Evolutionary conservation across 2,329 filamentous ascomycete species (phyloP).

Genomic region (Colletotrichum shisoi): DNA sequence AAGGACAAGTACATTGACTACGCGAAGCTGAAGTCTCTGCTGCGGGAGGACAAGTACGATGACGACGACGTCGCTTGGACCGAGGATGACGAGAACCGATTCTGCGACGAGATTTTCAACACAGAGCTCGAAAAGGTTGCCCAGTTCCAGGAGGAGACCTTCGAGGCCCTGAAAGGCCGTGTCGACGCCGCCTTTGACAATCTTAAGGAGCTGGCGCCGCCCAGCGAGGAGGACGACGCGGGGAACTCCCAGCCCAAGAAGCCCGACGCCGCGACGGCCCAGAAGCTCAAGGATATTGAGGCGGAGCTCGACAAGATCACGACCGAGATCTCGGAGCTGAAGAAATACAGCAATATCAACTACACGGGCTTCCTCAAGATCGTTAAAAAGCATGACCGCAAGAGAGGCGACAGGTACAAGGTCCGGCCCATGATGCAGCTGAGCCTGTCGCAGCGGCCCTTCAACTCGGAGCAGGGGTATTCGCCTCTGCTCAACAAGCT

Average conservation of each 20-base stretch:
- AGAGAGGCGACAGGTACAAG: conserved; percentile 84
- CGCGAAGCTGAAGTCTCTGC: conserved; percentile 84
- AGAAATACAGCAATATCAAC: conserved; percentile 95
- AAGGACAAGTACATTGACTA: conserved; percentile 96
- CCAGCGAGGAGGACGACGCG: conserved; percentile 23
- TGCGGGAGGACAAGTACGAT: conserved; percentile 75
- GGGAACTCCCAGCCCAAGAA: conserved; percentile 66
- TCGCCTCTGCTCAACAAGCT: conserved; percentile 88
- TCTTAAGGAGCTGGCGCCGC: conserved; percentile 78
- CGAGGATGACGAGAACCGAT: conserved; percentile 89
- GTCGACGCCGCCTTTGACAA: conserved; percentile 69
- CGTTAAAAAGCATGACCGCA: conserved; percentile 98
- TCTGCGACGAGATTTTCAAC: conserved; percentile 95
- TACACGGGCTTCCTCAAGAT: conserved; percentile 98
- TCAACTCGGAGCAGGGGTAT: conserved; percentile 92
- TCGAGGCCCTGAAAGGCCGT: conserved; percentile 63
- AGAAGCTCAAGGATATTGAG: conserved; percentile 73
- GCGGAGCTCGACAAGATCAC: conserved; percentile 85
- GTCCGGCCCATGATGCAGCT: conserved; percentile 92
- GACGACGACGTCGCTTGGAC: conserved; percentile 79
- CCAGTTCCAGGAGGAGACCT: conserved; percentile 83
- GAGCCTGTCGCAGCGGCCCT: conserved; percentile 83
- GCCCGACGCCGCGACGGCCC: conserved; percentile 55
- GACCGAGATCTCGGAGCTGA: conserved; percentile 89
- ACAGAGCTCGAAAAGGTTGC: conserved; percentile 95